These are phyloP conservation scores for Cryptococcus sp. DNA, from an alignment of 1,284 basidiomycete species.

Conservation along the genomic window DNA sequence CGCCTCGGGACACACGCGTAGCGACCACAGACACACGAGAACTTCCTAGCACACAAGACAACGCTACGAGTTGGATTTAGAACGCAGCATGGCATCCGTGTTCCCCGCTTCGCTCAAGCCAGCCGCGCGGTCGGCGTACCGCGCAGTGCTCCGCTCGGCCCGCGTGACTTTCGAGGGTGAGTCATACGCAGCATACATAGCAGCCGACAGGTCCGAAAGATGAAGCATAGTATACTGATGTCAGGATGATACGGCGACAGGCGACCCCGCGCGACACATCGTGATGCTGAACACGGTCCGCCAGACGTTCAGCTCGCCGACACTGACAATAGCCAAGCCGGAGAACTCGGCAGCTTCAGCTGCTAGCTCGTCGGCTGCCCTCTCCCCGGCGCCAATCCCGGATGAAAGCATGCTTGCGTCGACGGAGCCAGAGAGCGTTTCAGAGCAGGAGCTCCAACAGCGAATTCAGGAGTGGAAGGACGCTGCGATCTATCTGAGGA, in stretches of 20 bases:
- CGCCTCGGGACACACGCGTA: no score
- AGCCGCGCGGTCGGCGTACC: slow-evolving; percentile 47
- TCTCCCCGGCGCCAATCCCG: no score
- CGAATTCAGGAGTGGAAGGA: slow-evolving; percentile 51
- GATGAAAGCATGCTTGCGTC: neutral
- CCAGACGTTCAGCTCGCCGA: slow-evolving; percentile 44
- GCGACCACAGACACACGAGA: neutral
- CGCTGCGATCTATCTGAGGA: slow-evolving; percentile 45
- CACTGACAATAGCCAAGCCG: slow-evolving; percentile 32
- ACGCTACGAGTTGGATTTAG: no score
- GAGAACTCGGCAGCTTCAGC: slow-evolving; percentile 16
- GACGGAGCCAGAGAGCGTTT: slow-evolving; percentile 17
- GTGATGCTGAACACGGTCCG: slow-evolving; percentile 39
- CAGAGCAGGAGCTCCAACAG: slow-evolving; percentile 37
- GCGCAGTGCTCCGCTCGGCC: slow-evolving; percentile 44
- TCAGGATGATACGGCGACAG: slow-evolving; percentile 13
- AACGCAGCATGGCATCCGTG: slow-evolving; percentile 18
- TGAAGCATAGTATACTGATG: no score
- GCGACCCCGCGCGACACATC: slow-evolving; percentile 39
- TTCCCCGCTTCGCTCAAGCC: slow-evolving; percentile 40
- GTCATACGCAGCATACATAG: slow-evolving; percentile 8
- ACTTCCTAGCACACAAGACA: neutral
- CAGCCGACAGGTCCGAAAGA: neutral
- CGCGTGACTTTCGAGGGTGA: slow-evolving; percentile 47
- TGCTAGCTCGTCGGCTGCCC: slow-evolving; percentile 9